These are phyloP conservation scores for Ophiobolus disseminans DNA, from an alignment of 2,329 filamentous ascomycete species.

Conservation along the genomic window DNA sequence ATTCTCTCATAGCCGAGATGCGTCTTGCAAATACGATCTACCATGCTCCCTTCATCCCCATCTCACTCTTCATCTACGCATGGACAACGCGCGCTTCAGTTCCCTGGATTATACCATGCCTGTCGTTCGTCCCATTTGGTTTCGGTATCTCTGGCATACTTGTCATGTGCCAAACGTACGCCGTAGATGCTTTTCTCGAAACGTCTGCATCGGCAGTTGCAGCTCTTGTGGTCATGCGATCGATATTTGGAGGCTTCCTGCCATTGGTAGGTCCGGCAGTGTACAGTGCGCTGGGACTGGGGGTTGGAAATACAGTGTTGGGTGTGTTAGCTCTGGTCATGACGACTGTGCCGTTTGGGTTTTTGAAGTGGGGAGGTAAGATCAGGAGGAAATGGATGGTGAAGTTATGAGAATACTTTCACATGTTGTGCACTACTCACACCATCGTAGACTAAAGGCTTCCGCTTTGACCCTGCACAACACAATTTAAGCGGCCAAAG, in stretches of 20 bases:
- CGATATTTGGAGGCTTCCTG: constrained; percentile 26
- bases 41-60: constrained; percentile 23
- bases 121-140: constrained; percentile 22
- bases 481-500: no score
- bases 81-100: constrained; percentile 60
- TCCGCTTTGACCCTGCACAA: no score
- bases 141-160: constrained; percentile 32
- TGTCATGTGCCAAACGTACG: constrained; percentile 40
- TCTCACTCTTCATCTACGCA: constrained; percentile 56
- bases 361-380: constrained; percentile 70
- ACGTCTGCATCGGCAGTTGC: constrained; percentile 44
- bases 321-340: constrained; percentile 73
- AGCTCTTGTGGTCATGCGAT: constrained; percentile 32
- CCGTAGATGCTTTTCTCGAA: constrained; percentile 44
- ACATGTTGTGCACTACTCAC: neutral
- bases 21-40: constrained; percentile 49
- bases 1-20: constrained; percentile 31
- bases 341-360: constrained; percentile 72
- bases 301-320: constrained; percentile 57
- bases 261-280: constrained; percentile 25
- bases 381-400: constrained; percentile 8
- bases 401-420: constrained; percentile 2
- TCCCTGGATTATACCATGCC: constrained; percentile 60
- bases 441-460: no score
- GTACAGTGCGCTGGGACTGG: constrained; percentile 31